phyloP scores from a whole-genome alignment of 371 early-diverging fungal species.

The Syncephalis fuscata region DNA sequence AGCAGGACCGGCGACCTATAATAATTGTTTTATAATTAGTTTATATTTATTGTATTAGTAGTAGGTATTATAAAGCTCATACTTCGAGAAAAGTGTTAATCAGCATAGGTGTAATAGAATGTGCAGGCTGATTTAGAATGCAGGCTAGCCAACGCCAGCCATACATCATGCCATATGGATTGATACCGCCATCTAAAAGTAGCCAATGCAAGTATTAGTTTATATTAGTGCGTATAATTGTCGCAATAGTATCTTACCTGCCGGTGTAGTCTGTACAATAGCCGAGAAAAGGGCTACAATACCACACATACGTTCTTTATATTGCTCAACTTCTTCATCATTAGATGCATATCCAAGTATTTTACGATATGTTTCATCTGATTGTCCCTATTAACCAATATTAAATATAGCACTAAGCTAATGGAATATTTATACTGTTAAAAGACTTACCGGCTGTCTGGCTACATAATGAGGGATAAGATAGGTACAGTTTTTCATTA shows the following conservation, averaged over 20 bases:
- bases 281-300: neutral
- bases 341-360: neutral
- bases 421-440: too few species aligned
- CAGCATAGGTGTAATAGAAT: neutral
- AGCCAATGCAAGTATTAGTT: neutral
- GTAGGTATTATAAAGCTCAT: too few species aligned
- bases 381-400: neutral
- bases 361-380: neutral
- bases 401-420: too few species aligned
- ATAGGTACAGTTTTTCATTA: neutral
- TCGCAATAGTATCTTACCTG: neutral
- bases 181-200: neutral
- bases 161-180: neutral
- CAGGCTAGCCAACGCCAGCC: neutral
- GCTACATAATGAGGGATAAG: neutral
- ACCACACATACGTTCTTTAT: neutral
- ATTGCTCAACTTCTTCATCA: neutral
- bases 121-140: neutral
- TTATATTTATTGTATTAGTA: too few species aligned
- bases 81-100: neutral
- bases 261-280: neutral
- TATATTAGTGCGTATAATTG: neutral
- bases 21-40: too few species aligned
- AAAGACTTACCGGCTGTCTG: neutral
- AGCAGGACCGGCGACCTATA: neutral